Percentiles rank a stretch among this genome's conserved stretches.
Evolutionary conservation across 495 filamentous ascomycete species (phyloP).

Genomic region (Neurospora sp.): DNA sequence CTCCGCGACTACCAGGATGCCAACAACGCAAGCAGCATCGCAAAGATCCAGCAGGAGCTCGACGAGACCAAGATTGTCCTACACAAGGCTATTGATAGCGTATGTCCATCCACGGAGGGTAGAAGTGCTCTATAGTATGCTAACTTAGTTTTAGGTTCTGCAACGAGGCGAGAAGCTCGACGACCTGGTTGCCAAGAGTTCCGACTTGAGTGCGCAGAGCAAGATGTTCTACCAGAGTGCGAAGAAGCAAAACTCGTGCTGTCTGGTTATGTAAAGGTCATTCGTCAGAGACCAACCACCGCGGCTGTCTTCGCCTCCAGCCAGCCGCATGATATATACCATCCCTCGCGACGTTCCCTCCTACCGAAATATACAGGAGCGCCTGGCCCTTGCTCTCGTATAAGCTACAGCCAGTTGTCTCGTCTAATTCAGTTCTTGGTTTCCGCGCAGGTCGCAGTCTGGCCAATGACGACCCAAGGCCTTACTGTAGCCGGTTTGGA

Average conservation of each 20-base stretch:
- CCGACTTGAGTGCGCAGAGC: slow-evolving; percentile 75
- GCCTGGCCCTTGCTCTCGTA: background rate
- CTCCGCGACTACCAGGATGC: slow-evolving; percentile 86
- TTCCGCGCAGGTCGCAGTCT: background rate
- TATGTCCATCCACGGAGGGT: slow-evolving; percentile 4
- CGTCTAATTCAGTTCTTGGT: background rate
- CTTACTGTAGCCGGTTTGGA: background rate
- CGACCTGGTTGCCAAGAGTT: slow-evolving; percentile 77
- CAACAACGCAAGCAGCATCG: slow-evolving; percentile 75
- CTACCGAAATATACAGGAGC: background rate
- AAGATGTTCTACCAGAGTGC: slow-evolving; percentile 82
- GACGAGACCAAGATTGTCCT: slow-evolving; percentile 97
- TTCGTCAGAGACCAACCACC: background rate
- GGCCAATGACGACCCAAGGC: background rate
- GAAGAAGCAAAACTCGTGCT: slow-evolving; percentile 96
- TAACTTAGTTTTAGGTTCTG: slow-evolving; percentile 38
- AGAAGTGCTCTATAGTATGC: background rate
- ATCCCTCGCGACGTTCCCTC: background rate
- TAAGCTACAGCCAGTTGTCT: background rate
- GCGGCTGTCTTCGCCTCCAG: background rate
- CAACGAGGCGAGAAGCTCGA: slow-evolving; percentile 90
- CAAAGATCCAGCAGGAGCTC: slow-evolving; percentile 93
- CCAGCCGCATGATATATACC: background rate
- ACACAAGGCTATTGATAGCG: slow-evolving; percentile 90
- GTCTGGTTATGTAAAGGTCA: slow-evolving; percentile 57